Percentiles rank a stretch among this genome's conserved stretches.
Evolutionary conservation across 73 alveolate species (phyloP).

Genomic region (Paramecium sonneborni): DNA sequence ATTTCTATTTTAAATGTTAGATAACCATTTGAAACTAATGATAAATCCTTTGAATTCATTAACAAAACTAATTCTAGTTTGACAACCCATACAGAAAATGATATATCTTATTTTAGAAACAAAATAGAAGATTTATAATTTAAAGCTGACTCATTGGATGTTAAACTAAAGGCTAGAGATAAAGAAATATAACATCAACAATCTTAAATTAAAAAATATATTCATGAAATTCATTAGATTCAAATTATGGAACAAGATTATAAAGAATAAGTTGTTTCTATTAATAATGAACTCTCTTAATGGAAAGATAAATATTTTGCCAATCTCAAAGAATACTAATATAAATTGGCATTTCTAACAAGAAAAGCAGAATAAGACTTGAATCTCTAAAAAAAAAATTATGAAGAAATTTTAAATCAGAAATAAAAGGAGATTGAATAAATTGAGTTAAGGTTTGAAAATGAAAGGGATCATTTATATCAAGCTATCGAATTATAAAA

Average conservation of each 20-base stretch:
- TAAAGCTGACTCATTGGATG: background rate
- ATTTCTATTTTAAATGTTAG: background rate
- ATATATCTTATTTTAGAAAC: background rate
- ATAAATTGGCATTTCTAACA: background rate
- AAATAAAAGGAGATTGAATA: slow-evolving; percentile 8
- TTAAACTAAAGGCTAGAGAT: background rate
- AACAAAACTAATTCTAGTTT: background rate
- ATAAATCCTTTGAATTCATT: background rate
- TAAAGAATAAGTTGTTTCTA: background rate
- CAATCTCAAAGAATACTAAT: background rate
- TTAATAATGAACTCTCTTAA: background rate
- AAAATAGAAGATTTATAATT: background rate
- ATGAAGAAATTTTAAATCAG: slow-evolving; percentile 11
- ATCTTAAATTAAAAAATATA: background rate
- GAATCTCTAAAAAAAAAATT: background rate
- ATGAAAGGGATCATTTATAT: slow-evolving; percentile 25
- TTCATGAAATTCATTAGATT: background rate
- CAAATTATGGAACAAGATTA: background rate
- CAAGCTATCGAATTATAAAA: background rate
- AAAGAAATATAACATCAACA: background rate
- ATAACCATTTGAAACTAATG: background rate
- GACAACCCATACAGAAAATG: background rate
- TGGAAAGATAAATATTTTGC: slow-evolving; percentile 38
- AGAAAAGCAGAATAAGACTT: background rate
- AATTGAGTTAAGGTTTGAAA: slow-evolving; percentile 27